These are phyloP conservation scores for Solanum chmielewskii DNA, from an alignment of 257 asterid genomes.

Conservation along the genomic window DNA sequence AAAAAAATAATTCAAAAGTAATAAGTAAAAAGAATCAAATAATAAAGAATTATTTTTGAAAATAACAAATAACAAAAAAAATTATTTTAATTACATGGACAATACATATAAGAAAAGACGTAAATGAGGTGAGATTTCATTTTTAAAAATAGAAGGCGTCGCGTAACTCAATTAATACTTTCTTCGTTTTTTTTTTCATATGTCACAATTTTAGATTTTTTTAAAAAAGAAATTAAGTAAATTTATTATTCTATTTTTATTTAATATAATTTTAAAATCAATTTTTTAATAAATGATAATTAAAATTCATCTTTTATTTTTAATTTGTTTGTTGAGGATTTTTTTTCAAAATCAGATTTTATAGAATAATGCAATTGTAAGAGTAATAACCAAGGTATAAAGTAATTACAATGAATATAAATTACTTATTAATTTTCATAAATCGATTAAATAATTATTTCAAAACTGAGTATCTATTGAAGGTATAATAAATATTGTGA, in stretches of 20 bases:
- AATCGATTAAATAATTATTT: no score
- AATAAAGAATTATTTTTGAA: no score
- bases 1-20: no score
- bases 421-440: no score
- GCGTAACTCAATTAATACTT: neutral
- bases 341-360: no score
- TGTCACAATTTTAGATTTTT: no score
- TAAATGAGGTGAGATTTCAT: neutral
- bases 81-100: neutral
- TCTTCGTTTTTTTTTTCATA: fast-evolving
- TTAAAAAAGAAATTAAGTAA: no score
- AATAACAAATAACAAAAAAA: no score
- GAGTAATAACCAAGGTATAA: neutral
- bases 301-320: neutral
- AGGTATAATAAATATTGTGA: fast-evolving
- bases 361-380: fast-evolving
- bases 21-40: no score
- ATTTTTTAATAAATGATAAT: fast-evolving
- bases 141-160: neutral
- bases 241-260: fast-evolving
- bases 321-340: neutral
- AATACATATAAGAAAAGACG: neutral
- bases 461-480: no score
- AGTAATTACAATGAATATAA: no score
- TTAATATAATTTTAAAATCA: no score